phyloP scores from a whole-genome alignment of 495 filamentous ascomycete genomes.

The Thermochaetoides thermophila region DNA sequence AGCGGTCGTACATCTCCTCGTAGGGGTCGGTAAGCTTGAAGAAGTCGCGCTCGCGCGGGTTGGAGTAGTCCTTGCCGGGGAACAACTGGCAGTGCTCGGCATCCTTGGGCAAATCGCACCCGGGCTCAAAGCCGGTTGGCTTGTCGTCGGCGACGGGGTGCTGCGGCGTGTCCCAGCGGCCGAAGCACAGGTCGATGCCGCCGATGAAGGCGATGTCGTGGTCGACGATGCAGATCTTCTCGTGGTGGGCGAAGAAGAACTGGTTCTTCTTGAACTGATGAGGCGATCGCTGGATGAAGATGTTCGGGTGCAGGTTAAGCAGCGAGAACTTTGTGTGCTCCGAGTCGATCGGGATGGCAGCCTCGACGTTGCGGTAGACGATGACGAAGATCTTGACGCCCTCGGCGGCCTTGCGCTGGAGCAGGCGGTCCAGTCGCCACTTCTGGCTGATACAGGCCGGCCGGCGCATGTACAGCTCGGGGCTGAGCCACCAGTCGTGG shows the following conservation, averaged over 20 bases:
- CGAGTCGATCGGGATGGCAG: slow-evolving; percentile 95
- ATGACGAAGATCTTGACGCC: slow-evolving; percentile 98
- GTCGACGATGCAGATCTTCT: slow-evolving; percentile 91
- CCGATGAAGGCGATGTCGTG: slow-evolving; percentile 94
- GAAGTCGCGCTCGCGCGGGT: slow-evolving; percentile 89
- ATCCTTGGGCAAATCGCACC: slow-evolving; percentile 58
- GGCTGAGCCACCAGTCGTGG: slow-evolving; percentile 98
- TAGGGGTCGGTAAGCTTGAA: slow-evolving; percentile 88
- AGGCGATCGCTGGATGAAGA: slow-evolving; percentile 89
- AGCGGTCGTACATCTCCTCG: slow-evolving; percentile 96
- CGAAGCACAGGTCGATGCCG: slow-evolving; percentile 94
- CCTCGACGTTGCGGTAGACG: slow-evolving; percentile 96
- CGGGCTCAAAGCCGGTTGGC: slow-evolving; percentile 78
- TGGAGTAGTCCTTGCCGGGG: slow-evolving; percentile 98
- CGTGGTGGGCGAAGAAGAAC: slow-evolving; percentile 99
- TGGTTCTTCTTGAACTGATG: slow-evolving; percentile 98
- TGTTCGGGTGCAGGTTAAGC: slow-evolving; percentile 87
- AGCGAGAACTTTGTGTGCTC: slow-evolving; percentile 97
- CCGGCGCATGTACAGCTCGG: slow-evolving; percentile 88
- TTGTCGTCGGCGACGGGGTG: slow-evolving; percentile 87
- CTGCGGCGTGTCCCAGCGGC: slow-evolving; percentile 91
- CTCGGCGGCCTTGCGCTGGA: slow-evolving; percentile 83
- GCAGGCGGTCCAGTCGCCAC: slow-evolving; percentile 89
- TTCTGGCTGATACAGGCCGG: slow-evolving; percentile 97
- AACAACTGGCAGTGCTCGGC: slow-evolving; percentile 91